phyloP scores from a whole-genome alignment of 805 yeast species.

The Metschnikowia dekortorum region DNA sequence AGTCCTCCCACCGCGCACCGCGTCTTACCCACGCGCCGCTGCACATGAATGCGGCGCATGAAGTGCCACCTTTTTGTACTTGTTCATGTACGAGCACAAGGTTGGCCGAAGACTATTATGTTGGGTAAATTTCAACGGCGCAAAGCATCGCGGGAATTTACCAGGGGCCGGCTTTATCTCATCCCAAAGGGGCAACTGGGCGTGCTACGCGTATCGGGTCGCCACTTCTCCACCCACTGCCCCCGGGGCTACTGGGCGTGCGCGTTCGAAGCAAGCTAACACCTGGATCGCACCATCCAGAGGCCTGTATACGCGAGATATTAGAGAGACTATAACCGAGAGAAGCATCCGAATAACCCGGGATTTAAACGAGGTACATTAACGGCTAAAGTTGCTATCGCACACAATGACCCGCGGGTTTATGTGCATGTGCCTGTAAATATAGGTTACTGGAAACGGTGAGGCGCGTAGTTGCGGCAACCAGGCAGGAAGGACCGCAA shows the following conservation, averaged over 20 bases:
- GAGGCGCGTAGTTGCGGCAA: neutral
- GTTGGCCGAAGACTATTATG: conserved; percentile 1
- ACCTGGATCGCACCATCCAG: neutral
- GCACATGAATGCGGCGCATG: neutral
- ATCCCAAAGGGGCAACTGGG: neutral
- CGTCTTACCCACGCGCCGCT: neutral
- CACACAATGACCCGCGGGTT: neutral
- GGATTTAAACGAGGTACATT: neutral
- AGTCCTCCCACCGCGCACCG: neutral
- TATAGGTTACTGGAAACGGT: neutral
- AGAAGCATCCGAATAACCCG: neutral
- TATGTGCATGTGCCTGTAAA: neutral
- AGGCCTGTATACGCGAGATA: conserved; percentile 2
- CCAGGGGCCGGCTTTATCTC: neutral
- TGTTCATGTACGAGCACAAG: neutral
- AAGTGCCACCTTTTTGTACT: neutral
- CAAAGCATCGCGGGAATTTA: neutral
- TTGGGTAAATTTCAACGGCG: neutral
- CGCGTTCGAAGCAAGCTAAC: neutral
- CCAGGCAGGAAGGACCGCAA: neutral
- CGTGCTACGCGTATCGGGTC: neutral
- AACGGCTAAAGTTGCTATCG: neutral
- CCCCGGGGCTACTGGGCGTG: neutral
- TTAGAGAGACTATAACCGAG: conserved; percentile 1
- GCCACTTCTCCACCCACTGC: neutral